phyloP scores from a whole-genome alignment of 345 rosid genomes.

The Ceriops decandra region DNA sequence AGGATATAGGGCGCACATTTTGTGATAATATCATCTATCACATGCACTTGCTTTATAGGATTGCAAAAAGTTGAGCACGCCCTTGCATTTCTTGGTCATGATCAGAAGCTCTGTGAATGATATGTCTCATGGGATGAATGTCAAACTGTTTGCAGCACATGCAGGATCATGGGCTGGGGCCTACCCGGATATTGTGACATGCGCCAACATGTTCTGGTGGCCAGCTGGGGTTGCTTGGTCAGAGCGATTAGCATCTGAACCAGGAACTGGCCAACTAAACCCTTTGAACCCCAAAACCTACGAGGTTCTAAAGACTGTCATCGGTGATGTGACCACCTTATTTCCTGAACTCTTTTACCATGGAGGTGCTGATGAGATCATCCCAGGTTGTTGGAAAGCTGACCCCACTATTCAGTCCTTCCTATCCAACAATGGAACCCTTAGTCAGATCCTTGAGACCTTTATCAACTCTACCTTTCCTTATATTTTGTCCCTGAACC shows the following conservation, averaged over 20 bases:
- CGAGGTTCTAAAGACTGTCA: slow-evolving; percentile 57
- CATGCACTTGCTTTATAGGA: not conserved
- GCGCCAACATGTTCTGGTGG: slow-evolving; percentile 91
- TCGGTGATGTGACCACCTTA: slow-evolving; percentile 37
- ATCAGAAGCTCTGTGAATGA: not conserved
- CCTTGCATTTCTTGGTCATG: not conserved
- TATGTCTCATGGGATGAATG: not conserved
- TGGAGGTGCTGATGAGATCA: slow-evolving; percentile 69
- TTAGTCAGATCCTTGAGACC: slow-evolving; percentile 59
- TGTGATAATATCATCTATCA: not conserved
- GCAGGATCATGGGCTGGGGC: slow-evolving; percentile 91
- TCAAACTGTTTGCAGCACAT: slow-evolving; percentile 39
- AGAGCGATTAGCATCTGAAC: slow-evolving; percentile 71
- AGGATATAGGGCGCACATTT: too few species aligned
- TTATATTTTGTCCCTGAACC: slow-evolving; percentile 62
- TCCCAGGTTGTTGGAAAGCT: slow-evolving; percentile 81
- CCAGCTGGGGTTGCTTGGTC: slow-evolving; percentile 51
- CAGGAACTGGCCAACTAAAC: slow-evolving; percentile 84
- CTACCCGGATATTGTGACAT: slow-evolving; percentile 69
- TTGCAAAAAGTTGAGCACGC: not conserved
- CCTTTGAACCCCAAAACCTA: slow-evolving; percentile 72
- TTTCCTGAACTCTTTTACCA: slow-evolving; percentile 79
- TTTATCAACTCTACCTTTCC: slow-evolving; percentile 57
- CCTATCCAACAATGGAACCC: slow-evolving; percentile 56
- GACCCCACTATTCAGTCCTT: slow-evolving; percentile 56